A percentile compares a stretch with the other conserved stretches of the same genome.
Evolutionary conservation across 1,284 basidiomycete genomes (phyloP).

Genomic region (Ceratobasidium sp.): DNA sequence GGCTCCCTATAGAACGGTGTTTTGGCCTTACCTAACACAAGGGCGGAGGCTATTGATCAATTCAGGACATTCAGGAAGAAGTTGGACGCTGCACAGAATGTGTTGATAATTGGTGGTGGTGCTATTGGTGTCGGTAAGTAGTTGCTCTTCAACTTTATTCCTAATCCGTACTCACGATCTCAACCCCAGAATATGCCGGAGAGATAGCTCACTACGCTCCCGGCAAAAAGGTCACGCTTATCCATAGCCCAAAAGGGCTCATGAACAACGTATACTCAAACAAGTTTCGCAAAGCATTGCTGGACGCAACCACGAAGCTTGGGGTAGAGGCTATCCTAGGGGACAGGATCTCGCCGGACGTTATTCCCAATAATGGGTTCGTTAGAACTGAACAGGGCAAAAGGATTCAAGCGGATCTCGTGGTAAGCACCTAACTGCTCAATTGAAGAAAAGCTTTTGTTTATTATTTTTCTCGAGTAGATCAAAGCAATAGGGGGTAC

Average conservation of each 20-base stretch:
- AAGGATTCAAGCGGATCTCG: background rate
- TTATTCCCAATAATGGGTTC: background rate
- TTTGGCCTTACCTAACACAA: conserved; percentile 59
- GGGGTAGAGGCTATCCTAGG: conserved; percentile 65
- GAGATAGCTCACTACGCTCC: conserved; percentile 67
- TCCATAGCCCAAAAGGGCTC: conserved; percentile 64
- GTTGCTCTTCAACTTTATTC: background rate
- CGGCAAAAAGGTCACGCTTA: conserved; percentile 69
- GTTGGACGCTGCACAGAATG: conserved; percentile 61
- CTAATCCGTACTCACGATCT: background rate
- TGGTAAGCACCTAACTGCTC: background rate
- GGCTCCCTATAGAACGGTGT: conserved; percentile 66
- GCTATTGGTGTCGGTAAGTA: conserved; percentile 67
- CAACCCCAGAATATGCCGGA: conserved; percentile 60
- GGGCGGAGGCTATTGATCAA: conserved; percentile 55
- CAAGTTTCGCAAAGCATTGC: conserved; percentile 63
- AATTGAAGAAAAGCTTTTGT: background rate
- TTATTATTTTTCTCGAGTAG: conserved; percentile 20
- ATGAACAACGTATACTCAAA: conserved; percentile 68
- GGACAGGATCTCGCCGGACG: conserved; percentile 53
- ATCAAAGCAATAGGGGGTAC: conserved; percentile 1
- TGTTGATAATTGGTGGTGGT: conserved; percentile 70
- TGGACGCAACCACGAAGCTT: conserved; percentile 56
- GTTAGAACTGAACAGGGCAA: background rate
- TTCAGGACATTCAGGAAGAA: conserved; percentile 59